These are phyloP conservation scores for Lumnitzera littorea DNA, from an alignment of 345 rosid species.

Conservation along the genomic window DNA sequence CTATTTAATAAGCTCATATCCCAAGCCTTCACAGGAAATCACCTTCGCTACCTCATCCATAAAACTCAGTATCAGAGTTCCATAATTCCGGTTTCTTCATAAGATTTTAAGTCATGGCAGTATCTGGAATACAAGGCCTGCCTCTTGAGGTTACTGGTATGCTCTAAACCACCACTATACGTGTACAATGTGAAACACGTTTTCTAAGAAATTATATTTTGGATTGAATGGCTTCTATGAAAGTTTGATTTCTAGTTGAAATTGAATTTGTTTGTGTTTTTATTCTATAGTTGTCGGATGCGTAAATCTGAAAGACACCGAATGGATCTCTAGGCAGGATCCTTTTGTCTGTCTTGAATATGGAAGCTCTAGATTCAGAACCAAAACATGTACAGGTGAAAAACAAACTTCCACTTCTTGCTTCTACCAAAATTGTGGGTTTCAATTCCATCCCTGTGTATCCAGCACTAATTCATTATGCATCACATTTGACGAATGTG, in stretches of 20 bases:
- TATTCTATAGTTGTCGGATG: constrained; percentile 49
- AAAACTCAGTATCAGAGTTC: background rate
- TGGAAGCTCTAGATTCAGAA: constrained; percentile 36
- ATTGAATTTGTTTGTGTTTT: background rate
- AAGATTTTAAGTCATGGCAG: constrained; percentile 11
- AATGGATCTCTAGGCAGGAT: constrained; percentile 70
- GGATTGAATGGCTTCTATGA: no score
- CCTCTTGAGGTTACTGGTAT: constrained; percentile 52
- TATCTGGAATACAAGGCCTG: constrained; percentile 44
- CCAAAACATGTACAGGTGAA: constrained; percentile 64
- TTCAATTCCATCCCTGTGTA: background rate
- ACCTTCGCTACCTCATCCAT: no score
- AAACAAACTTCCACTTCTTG: background rate
- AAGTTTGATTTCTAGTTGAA: no score
- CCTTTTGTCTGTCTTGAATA: constrained; percentile 61
- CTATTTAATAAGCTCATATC: no score
- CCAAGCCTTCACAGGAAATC: no score
- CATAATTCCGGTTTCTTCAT: background rate
- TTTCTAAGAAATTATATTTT: no score
- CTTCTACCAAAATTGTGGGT: background rate
- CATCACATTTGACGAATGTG: background rate
- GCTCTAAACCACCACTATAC: background rate
- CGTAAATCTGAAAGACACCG: constrained; percentile 57
- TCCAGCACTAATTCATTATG: background rate
- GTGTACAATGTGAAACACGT: no score